Evolutionary conservation across 2,329 filamentous ascomycete species (phyloP), one percentile per base, ranked within the genome.

Genomic region (Fusarium chuoi): DNA sequence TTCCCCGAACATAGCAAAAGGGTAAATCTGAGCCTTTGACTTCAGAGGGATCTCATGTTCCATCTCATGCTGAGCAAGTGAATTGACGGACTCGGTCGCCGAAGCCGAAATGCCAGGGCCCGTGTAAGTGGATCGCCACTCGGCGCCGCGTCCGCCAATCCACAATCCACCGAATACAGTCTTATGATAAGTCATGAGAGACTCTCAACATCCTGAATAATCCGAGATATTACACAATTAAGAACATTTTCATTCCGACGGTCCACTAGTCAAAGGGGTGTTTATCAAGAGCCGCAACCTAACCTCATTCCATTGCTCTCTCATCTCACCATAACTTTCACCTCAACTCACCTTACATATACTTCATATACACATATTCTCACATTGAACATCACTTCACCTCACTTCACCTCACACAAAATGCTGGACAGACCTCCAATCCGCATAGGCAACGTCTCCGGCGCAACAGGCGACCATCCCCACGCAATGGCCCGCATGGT

Each of bases 401-500:
- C 22, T 38, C 20, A 18, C 11, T 35, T 38, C 57, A 42, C 28
- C 22, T 17, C 14, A 51, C 33, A 56, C 30, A 39, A 39, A 20
- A 80, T 80, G 79, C 55, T 79, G 12, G 77, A 78, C 45, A 79
- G 78, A 54, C 74, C 77, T 5, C 69, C 79, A 30, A 74, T 80
- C 18, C 78, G 80, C 20, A 81, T 82, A 39, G 80, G 78, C 45
- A 82, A 82, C 33, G 80, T 81, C 64, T 82, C 80, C 8, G 80
- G 80, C 52, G 80, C 80, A 14, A 81, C 80, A 24, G 80, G 80
- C 30, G 80, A 81, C 62, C 77, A 79, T 42, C 80, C 80, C 1
- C 77, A 80, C 44, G 80, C 80, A 30, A 82, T 81, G 80, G 70
- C 67, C 15, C 77, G 80, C 35, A 81, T 81, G 78, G 74, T 81